Evolutionary conservation across 495 filamentous ascomycete genomes (phyloP).

Genomic region (Hypoxylon lienhwacheense): DNA sequence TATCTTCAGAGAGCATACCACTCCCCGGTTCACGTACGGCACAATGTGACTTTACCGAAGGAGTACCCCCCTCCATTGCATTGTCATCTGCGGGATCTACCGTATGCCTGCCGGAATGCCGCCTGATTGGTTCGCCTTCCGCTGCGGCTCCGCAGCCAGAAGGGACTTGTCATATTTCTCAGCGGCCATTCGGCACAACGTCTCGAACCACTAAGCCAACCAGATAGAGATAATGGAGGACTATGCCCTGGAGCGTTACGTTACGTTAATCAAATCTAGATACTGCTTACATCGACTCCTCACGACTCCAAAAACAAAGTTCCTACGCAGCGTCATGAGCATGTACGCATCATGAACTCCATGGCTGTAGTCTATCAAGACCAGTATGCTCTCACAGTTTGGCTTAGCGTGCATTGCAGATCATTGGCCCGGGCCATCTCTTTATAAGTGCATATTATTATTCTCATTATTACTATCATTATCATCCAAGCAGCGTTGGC

Average conservation of each 20-base stretch:
- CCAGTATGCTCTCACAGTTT: constrained; percentile 9
- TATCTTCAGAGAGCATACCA: constrained; percentile 29
- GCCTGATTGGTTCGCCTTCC: constrained; percentile 18
- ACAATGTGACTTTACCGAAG: constrained; percentile 23
- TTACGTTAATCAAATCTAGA: constrained; percentile 27
- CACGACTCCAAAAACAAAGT: constrained; percentile 19
- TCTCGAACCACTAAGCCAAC: constrained; percentile 9
- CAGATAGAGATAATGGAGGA: constrained; percentile 6
- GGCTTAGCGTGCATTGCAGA: constrained; percentile 29
- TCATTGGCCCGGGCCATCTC: constrained; percentile 25
- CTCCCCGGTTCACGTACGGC: constrained; percentile 29
- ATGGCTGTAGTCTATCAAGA: not conserved
- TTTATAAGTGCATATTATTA: constrained; percentile 24
- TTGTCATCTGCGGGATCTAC: constrained; percentile 34
- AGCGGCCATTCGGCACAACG: constrained; percentile 15
- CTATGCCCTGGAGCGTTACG: constrained; percentile 15
- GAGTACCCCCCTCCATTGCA: constrained; percentile 17
- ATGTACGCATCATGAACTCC: too few species aligned
- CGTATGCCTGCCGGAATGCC: constrained; percentile 6
- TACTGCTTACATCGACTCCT: constrained; percentile 10
- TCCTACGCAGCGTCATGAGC: constrained; percentile 10
- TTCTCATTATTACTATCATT: constrained; percentile 10
- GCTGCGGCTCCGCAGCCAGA: constrained; percentile 35
- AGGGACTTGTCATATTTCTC: constrained; percentile 28
- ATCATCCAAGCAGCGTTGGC: constrained; percentile 16